phyloP scores from a whole-genome alignment of 441 rosid species.

The Dalechampia spathulata region DNA sequence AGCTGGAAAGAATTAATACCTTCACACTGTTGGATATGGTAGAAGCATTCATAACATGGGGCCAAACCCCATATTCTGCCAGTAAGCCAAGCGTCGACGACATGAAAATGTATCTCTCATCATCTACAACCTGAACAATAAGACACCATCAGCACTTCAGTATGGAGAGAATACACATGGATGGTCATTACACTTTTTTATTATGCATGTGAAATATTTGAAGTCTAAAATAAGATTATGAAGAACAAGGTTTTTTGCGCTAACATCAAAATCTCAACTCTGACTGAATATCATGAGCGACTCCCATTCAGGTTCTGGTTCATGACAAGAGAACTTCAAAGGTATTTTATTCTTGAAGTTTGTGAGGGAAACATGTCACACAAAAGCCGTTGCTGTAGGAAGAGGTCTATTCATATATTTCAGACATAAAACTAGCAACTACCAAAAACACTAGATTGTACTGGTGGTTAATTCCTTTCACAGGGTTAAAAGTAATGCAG shows the following conservation, averaged over 20 bases:
- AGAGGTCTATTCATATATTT: neutral
- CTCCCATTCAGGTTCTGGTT: neutral
- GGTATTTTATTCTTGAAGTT: neutral
- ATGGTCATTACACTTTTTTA: neutral
- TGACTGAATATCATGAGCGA: neutral
- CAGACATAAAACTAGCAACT: neutral
- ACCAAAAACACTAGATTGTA: neutral
- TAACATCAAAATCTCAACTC: neutral
- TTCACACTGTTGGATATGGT: conserved; percentile 55
- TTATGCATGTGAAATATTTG: neutral
- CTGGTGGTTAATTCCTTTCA: neutral
- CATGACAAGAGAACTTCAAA: neutral
- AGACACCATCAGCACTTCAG: neutral
- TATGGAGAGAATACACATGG: neutral
- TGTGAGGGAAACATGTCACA: neutral
- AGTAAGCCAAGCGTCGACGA: conserved; percentile 85
- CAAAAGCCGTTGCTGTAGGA: neutral
- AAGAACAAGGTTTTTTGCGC: neutral
- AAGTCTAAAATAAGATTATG: neutral
- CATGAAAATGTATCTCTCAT: conserved; percentile 70
- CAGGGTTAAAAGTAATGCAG: neutral
- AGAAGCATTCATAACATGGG: conserved; percentile 68
- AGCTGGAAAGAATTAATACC: conserved; percentile 38
- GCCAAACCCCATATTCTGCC: conserved; percentile 76
- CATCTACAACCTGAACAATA: conserved; percentile 62